These are phyloP conservation scores for Lipomyces kockii DNA, from an alignment of 805 yeast species.

Conservation along the genomic window DNA sequence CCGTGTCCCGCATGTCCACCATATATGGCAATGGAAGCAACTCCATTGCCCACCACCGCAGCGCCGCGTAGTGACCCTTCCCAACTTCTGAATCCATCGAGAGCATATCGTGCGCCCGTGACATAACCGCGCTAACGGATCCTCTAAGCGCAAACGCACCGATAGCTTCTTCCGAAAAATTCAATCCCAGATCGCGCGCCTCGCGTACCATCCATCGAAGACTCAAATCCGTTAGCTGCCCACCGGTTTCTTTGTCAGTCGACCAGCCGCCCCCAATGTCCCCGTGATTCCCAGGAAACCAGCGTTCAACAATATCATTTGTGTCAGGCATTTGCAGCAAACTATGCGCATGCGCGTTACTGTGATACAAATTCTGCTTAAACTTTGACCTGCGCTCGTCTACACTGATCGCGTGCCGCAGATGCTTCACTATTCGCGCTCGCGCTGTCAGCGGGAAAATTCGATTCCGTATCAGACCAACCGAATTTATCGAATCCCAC, in stretches of 20 bases:
- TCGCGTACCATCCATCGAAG: conserved; percentile 66
- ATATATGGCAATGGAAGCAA: conserved; percentile 59
- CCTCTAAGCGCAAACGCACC: conserved; percentile 50
- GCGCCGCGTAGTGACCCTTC: conserved; percentile 6
- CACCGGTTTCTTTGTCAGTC: conserved; percentile 50
- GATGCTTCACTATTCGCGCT: conserved; percentile 57
- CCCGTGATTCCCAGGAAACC: conserved; percentile 72
- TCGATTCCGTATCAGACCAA: conserved; percentile 62
- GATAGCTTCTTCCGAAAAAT: conserved; percentile 51
- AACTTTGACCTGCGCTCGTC: conserved; percentile 71
- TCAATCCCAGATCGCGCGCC: conserved; percentile 57
- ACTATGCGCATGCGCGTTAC: neutral
- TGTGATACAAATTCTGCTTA: conserved; percentile 55
- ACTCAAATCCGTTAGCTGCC: conserved; percentile 55
- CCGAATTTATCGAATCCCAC: conserved; percentile 72
- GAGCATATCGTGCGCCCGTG: conserved; percentile 33
- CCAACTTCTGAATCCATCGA: conserved; percentile 14
- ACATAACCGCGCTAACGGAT: conserved; percentile 38
- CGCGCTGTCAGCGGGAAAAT: conserved; percentile 61
- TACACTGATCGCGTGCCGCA: conserved; percentile 68
- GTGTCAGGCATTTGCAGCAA: neutral
- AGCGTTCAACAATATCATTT: conserved; percentile 55
- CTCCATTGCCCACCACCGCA: conserved; percentile 66
- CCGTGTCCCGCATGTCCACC: conserved; percentile 50
- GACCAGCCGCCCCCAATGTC: conserved; percentile 75